These are phyloP conservation scores for Lachnum nothofagi DNA, from an alignment of 2,329 filamentous ascomycete genomes.

Conservation along the genomic window DNA sequence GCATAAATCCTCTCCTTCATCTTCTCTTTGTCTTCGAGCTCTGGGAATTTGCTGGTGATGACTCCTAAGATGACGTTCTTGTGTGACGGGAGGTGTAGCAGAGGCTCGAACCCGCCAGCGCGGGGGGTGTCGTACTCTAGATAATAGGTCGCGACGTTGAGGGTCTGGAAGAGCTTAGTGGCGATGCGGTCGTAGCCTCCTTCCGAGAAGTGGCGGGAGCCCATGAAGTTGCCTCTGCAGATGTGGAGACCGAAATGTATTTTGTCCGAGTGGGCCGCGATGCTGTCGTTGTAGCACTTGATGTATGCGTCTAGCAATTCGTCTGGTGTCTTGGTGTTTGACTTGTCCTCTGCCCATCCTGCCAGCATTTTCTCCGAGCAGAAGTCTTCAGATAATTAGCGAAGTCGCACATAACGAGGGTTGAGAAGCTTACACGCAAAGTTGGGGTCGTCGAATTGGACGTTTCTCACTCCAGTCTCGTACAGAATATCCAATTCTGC, in stretches of 20 bases:
- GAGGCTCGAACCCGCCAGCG: conserved; percentile 61
- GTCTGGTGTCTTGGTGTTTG: conserved; percentile 55
- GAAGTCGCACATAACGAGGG: background rate
- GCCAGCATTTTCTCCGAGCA: conserved; percentile 67
- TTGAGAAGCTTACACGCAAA: conserved; percentile 52
- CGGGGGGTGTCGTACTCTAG: conserved; percentile 65
- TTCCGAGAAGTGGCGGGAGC: conserved; percentile 61
- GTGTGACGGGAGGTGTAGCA: conserved; percentile 54
- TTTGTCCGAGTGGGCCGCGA: conserved; percentile 58
- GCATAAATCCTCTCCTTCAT: conserved; percentile 55
- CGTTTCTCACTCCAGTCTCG: conserved; percentile 48
- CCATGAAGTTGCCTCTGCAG: conserved; percentile 65
- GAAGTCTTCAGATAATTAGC: conserved; percentile 50
- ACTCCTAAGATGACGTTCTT: conserved; percentile 64
- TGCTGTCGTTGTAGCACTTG: conserved; percentile 68
- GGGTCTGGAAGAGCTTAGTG: conserved; percentile 58
- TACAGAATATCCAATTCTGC: conserved; percentile 51
- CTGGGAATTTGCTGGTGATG: conserved; percentile 58
- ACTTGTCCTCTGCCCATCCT: conserved; percentile 60
- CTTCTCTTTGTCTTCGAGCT: conserved; percentile 59
- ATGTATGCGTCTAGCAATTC: conserved; percentile 73
- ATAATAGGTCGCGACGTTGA: conserved; percentile 63
- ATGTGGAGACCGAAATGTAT: conserved; percentile 75
- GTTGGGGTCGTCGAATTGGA: conserved; percentile 54
- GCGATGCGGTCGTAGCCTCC: conserved; percentile 65